These are phyloP conservation scores for Malus hybrid DNA, from an alignment of 331 rosid genomes.

Conservation along the genomic window DNA sequence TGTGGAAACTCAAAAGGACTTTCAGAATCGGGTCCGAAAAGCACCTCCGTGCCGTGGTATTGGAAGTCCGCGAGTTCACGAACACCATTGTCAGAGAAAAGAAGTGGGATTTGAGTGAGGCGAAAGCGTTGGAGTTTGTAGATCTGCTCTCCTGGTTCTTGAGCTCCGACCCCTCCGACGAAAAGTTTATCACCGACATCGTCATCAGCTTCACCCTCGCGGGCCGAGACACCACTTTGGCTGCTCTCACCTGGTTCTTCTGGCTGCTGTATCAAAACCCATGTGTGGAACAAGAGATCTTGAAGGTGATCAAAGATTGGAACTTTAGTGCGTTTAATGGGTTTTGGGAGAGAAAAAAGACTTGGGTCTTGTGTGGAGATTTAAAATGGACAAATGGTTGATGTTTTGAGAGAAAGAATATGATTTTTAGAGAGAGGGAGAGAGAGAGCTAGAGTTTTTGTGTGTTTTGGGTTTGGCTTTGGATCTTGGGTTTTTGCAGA, in stretches of 20 bases:
- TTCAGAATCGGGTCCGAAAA: slow-evolving; percentile 36
- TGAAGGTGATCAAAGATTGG: background rate
- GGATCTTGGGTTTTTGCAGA: background rate
- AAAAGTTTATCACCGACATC: slow-evolving; percentile 43
- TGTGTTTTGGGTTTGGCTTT: background rate
- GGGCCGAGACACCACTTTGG: slow-evolving; percentile 64
- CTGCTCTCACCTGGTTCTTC: slow-evolving; percentile 70
- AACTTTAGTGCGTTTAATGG: background rate
- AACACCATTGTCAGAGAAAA: slow-evolving; percentile 34
- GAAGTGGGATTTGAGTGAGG: slow-evolving; percentile 33
- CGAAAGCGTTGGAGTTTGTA: slow-evolving; percentile 16
- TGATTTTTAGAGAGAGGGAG: slow-evolving; percentile 22
- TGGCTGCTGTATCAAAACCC: slow-evolving; percentile 48
- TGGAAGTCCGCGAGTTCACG: slow-evolving; percentile 39
- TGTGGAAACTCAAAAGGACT: slow-evolving; percentile 47
- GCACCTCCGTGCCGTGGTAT: slow-evolving; percentile 13
- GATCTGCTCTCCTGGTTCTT: slow-evolving; percentile 56
- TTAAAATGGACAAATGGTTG: background rate
- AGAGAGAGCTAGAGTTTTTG: slow-evolving; percentile 6
- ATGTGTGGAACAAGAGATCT: slow-evolving; percentile 31
- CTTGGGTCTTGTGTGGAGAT: background rate
- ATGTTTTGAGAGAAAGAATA: slow-evolving; percentile 2
- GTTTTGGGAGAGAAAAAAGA: slow-evolving; percentile 3
- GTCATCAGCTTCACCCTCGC: slow-evolving; percentile 64
- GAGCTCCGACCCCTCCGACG: slow-evolving; percentile 44